phyloP scores from a whole-genome alignment of 129 eudicot genomes.

The Flaveria brownii region DNA sequence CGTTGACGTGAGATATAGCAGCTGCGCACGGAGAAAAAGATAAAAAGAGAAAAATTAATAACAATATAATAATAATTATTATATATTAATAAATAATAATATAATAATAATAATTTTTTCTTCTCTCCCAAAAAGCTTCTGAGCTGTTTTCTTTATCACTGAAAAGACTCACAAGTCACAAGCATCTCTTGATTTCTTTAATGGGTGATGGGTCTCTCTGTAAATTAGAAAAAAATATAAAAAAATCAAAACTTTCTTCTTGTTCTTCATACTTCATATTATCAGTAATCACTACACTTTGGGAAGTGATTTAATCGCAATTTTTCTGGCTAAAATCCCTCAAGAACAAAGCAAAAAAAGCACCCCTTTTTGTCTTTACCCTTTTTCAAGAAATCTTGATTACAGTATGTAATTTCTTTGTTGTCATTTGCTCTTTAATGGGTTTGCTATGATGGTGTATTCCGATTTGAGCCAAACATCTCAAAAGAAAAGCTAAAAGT shows the following conservation, averaged over 20 bases:
- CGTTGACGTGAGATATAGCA: conserved; percentile 27
- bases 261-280: conserved; percentile 19
- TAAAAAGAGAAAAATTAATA: neutral
- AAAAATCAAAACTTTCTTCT: conserved; percentile 7
- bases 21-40: conserved; percentile 24
- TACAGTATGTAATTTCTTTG: conserved; percentile 12
- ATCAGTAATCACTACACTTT: conserved; percentile 29
- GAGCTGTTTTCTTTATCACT: conserved; percentile 33
- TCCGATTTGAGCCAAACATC: conserved; percentile 12
- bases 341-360: conserved; percentile 28
- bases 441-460: conserved; percentile 14
- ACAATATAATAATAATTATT: neutral
- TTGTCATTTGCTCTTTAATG: neutral
- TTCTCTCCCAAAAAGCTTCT: conserved; percentile 30
- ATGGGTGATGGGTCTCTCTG: conserved; percentile 24
- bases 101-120: neutral
- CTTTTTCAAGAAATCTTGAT: conserved; percentile 39
- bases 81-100: too few relatives aligned
- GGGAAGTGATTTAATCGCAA: conserved; percentile 22
- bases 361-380: conserved; percentile 35
- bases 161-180: conserved; percentile 42
- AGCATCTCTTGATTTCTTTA: conserved; percentile 54
- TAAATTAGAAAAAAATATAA: neutral
- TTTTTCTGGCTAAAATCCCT: conserved; percentile 13
- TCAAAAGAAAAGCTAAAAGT: conserved; percentile 19